Evolutionary conservation across 2,329 filamentous ascomycete genomes (phyloP).

Genomic region (Fusarium sp.): DNA sequence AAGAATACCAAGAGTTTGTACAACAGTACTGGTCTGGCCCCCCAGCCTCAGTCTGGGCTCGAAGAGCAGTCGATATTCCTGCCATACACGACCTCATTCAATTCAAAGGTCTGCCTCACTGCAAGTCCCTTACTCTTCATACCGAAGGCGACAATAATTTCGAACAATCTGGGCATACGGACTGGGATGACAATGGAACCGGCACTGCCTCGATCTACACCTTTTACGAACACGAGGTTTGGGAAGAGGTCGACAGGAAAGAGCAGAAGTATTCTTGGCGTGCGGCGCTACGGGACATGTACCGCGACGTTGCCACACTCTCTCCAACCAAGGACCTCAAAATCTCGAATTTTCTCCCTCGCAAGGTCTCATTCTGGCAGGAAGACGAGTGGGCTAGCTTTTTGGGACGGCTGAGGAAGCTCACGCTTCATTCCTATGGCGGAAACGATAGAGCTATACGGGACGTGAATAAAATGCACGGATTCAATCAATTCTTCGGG

Average conservation of each 20-base stretch:
- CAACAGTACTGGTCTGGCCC: slow-evolving; percentile 4
- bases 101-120: slow-evolving; percentile 3
- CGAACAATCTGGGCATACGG: neutral
- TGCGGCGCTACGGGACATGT: slow-evolving; percentile 13
- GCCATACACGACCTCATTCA: slow-evolving; percentile 1
- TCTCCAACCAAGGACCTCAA: neutral
- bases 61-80: neutral
- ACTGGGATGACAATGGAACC: slow-evolving; percentile 16
- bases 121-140: neutral
- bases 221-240: slow-evolving; percentile 1
- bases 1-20: too few relatives aligned
- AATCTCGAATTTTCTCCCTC: slow-evolving; percentile 5
- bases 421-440: slow-evolving; percentile 19
- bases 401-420: neutral
- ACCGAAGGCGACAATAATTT: slow-evolving; percentile 1
- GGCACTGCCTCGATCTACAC: slow-evolving; percentile 1
- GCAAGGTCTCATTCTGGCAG: neutral
- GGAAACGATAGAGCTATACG: neutral
- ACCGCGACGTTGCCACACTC: neutral
- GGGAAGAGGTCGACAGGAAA: neutral
- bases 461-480: neutral
- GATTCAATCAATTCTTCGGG: slow-evolving; percentile 18
- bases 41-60: slow-evolving; percentile 24
- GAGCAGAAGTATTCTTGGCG: slow-evolving; percentile 2
- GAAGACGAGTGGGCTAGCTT: neutral